phyloP scores from a whole-genome alignment of 2,329 filamentous ascomycete species.

The Westerdykella sp. region DNA sequence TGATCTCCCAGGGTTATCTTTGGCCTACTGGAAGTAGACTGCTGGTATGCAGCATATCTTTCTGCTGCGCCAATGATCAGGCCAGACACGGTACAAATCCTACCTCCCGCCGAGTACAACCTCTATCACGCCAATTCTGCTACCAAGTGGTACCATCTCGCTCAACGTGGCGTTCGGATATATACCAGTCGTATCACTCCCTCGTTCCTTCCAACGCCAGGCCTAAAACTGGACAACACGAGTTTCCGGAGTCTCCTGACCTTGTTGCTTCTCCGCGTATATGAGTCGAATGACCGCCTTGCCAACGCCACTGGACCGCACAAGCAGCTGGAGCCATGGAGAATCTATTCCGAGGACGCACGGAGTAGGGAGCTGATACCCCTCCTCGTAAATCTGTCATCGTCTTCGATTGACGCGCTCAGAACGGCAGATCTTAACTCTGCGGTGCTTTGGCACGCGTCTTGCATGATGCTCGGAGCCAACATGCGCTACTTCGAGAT shows the following conservation, averaged over 20 bases:
- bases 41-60: conserved; percentile 45
- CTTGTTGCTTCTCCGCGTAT: conserved; percentile 27
- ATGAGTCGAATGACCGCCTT: conserved; percentile 31
- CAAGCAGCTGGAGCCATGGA: conserved; percentile 32
- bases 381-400: conserved; percentile 33
- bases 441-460: conserved; percentile 48
- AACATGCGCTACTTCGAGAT: conserved; percentile 50
- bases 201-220: conserved; percentile 28
- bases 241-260: conserved; percentile 29
- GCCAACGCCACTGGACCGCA: conserved; percentile 20
- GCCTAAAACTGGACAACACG: conserved; percentile 25
- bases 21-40: conserved; percentile 43
- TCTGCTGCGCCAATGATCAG: conserved; percentile 44
- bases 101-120: conserved; percentile 42
- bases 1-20: conserved; percentile 36
- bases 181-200: conserved; percentile 30
- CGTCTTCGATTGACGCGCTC: conserved; percentile 40
- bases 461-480: conserved; percentile 48
- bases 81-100: conserved; percentile 43
- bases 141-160: conserved; percentile 27
- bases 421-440: conserved; percentile 45
- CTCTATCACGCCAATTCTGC: conserved; percentile 41
- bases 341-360: conserved; percentile 44
- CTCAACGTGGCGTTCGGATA: conserved; percentile 25
- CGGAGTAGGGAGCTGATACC: conserved; percentile 39